Evolutionary conservation across 495 filamentous ascomycete genomes (phyloP).

Genomic region (Talaromyces proteolyticus): DNA sequence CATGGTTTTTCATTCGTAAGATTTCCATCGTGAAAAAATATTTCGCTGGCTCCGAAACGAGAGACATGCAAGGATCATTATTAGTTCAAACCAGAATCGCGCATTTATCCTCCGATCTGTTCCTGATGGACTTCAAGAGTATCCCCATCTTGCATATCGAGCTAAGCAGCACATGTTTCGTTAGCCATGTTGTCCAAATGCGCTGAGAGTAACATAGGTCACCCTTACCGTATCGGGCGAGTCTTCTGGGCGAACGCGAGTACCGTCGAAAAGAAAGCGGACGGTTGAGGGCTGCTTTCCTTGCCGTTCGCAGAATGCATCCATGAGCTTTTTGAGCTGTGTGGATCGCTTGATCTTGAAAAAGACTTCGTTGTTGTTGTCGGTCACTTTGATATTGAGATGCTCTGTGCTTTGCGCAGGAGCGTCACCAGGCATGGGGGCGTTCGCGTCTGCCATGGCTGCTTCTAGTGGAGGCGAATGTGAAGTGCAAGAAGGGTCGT

Average conservation of each 20-base stretch:
- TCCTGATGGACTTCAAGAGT: slow-evolving; percentile 98
- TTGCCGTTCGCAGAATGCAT: slow-evolving; percentile 95
- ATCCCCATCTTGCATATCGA: slow-evolving; percentile 96
- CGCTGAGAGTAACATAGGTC: not conserved
- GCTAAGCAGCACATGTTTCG: slow-evolving; percentile 39
- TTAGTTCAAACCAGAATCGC: not conserved
- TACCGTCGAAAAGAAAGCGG: slow-evolving; percentile 93
- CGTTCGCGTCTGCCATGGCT: slow-evolving; percentile 53
- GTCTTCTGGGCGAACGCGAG: slow-evolving; percentile 80
- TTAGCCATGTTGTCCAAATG: slow-evolving; percentile 6
- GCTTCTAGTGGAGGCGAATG: too few species aligned
- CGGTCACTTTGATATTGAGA: slow-evolving; percentile 99
- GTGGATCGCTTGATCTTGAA: slow-evolving; percentile 99
- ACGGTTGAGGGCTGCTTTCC: slow-evolving; percentile 82
- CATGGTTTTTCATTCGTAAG: not conserved
- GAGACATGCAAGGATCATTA: not conserved
- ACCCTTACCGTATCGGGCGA: slow-evolving; percentile 81
- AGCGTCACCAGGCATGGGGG: slow-evolving; percentile 54
- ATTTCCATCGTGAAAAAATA: too few species aligned
- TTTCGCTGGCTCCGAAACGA: too few species aligned
- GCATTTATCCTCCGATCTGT: slow-evolving; percentile 73
- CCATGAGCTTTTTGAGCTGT: slow-evolving; percentile 95
- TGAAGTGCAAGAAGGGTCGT: too few species aligned
- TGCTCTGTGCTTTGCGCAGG: too few species aligned
- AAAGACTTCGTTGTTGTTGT: slow-evolving; percentile 99